Conservation (phyloP, 371 early-diverging fungal species). For the Rhizopus delemar region DNA sequence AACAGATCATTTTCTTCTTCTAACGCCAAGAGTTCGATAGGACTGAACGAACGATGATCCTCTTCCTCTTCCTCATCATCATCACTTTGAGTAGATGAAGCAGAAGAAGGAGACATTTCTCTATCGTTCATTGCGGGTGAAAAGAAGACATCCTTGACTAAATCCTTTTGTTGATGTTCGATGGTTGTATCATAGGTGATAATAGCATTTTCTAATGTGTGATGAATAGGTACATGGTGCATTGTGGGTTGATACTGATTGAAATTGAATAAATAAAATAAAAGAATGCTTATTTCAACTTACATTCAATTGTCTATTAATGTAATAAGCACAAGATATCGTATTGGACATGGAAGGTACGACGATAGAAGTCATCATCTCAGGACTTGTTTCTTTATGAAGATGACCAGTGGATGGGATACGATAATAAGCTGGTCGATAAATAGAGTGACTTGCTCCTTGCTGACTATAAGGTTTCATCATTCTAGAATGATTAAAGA, state of each 20-base stretch:
- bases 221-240: conserved; percentile 39
- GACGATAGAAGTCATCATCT: conserved; percentile 23
- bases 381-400: conserved; percentile 14
- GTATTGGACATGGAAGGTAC: conserved; percentile 31
- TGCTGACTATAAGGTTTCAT: conserved; percentile 33
- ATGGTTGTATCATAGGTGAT: conserved; percentile 45
- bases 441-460: conserved; percentile 20
- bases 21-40: conserved; percentile 11
- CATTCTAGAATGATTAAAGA: conserved; percentile 19
- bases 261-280: not conserved
- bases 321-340: not conserved
- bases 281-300: not conserved
- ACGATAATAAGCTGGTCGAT: conserved; percentile 35
- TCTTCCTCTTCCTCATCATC: too few relatives aligned
- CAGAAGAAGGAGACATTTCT: conserved; percentile 26
- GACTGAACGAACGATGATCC: conserved; percentile 4
- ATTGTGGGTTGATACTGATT: conserved; percentile 13
- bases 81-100: conserved; percentile 28
- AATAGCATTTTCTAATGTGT: conserved; percentile 51
- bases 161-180: conserved; percentile 34
- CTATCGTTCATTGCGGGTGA: conserved; percentile 41
- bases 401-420: conserved; percentile 24
- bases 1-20: conserved; percentile 15
- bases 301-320: conserved; percentile 5
- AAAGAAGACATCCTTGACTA: conserved; percentile 54